Evolutionary conservation across 257 asterid genomes (phyloP), one percentile per base, ranked within the genome.

Genomic region (Osmanthus fragrans): DNA sequence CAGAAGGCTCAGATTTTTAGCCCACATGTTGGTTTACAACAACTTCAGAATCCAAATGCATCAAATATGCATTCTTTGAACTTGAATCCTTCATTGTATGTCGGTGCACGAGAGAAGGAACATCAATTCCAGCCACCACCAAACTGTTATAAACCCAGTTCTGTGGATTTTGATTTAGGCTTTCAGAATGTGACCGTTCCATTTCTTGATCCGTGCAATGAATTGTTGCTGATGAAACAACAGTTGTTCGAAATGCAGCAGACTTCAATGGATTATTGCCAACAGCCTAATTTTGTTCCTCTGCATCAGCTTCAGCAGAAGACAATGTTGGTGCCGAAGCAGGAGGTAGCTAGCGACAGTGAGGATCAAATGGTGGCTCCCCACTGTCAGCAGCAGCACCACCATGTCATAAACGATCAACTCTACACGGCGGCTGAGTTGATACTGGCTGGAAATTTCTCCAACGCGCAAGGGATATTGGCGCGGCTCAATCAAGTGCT

Each of bases 401-500:
- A 80, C 8, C 85, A 84, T 76, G 79, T 73, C 45, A 73, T 87
- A 18, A 80, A 73, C 18, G 88, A 85, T 73, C 87, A 77, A 70
- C 77, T 87, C 34, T 82, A 33, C 30, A 80, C 84, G 86, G 90
- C 87, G 45, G 74, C 81, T 1, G 90, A 87, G 73, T 72, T 80
- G 75, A 76, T 82, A 71, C 73, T 82, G 76, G 77, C 87, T 58
- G 85, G 90, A 66, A 82, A 84, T 66, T 84, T 82, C 85, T 76
- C 88, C 58, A 79, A 82, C 85, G 90, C 88, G 85, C 88, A 84
- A 76, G 80, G 81, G 90, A 87, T 87, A 86, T 86, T 86, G 90
- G 86, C 90, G 90, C 88, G 90, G 90, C 90, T 86, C 90, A 86
- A 86, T 86, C 90, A 86, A 76, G 84, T 76, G 79, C 86, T 84